phyloP scores from a whole-genome alignment of 345 rosid genomes.

The Gossypium sturtianum region DNA sequence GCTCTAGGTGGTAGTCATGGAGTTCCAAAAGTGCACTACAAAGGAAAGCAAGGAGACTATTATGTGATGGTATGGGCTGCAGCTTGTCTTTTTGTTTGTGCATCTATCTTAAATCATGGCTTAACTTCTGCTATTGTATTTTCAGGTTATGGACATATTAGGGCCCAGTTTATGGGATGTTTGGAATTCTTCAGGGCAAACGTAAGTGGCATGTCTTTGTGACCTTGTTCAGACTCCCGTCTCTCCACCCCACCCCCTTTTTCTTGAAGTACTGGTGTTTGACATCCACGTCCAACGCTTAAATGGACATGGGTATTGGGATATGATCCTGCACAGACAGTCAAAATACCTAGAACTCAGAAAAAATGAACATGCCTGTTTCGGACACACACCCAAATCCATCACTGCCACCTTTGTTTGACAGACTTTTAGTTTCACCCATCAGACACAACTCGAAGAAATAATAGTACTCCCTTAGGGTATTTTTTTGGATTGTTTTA shows the following conservation, averaged over 20 bases:
- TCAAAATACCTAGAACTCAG: no score
- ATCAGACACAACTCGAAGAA: background rate
- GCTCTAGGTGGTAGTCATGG: slow-evolving; percentile 96
- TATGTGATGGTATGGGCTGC: slow-evolving; percentile 71
- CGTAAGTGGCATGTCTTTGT: slow-evolving; percentile 54
- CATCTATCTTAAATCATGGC: slow-evolving; percentile 12
- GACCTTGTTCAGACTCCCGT: background rate
- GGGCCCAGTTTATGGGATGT: slow-evolving; percentile 99
- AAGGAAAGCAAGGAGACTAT: slow-evolving; percentile 97
- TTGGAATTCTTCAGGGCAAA: slow-evolving; percentile 89
- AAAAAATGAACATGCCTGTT: no score
- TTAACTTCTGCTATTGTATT: slow-evolving; percentile 4
- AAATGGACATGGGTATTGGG: background rate
- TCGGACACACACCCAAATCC: no score
- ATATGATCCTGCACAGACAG: background rate
- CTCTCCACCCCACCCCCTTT: background rate
- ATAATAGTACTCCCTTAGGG: background rate
- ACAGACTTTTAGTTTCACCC: background rate
- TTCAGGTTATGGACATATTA: slow-evolving; percentile 96
- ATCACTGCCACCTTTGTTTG: no score
- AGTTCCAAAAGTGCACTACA: slow-evolving; percentile 82
- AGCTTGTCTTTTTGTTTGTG: slow-evolving; percentile 5
- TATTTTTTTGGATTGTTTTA: background rate
- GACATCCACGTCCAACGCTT: background rate
- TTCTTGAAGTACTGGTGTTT: background rate